Evolutionary conservation across 306 rosid genomes (phyloP).

Genomic region (Dryas alaskensis): DNA sequence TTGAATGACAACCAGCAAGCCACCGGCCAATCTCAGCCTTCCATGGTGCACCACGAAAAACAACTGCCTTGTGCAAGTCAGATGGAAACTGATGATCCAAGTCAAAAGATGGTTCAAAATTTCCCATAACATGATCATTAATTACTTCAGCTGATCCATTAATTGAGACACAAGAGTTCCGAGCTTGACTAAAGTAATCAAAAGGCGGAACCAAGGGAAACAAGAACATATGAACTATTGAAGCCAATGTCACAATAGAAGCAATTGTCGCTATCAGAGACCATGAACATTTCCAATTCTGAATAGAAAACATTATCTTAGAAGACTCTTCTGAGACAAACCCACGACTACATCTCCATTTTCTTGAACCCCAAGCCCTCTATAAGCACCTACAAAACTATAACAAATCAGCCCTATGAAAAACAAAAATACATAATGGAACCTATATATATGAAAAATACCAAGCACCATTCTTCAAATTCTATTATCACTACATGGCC

Average conservation of each 20-base stretch:
- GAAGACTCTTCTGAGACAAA: constrained; percentile 31
- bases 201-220: constrained; percentile 76
- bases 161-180: constrained; percentile 44
- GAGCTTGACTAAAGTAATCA: constrained; percentile 56
- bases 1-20: constrained; percentile 78
- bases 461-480: background rate
- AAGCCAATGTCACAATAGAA: constrained; percentile 59
- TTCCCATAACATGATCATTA: constrained; percentile 29
- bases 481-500: background rate
- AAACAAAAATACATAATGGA: background rate
- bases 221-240: constrained; percentile 69
- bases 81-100: constrained; percentile 52
- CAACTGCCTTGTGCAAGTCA: constrained; percentile 61
- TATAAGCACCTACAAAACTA: constrained; percentile 40
- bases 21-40: constrained; percentile 82
- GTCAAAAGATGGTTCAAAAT: constrained; percentile 34
- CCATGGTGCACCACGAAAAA: constrained; percentile 85
- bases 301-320: constrained; percentile 55
- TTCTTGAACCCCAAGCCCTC: constrained; percentile 33
- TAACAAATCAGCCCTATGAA: constrained; percentile 6
- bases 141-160: constrained; percentile 39
- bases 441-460: background rate
- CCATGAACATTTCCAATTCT: constrained; percentile 71
- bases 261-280: constrained; percentile 59
- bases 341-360: constrained; percentile 7